Percentiles rank a stretch among this genome's conserved stretches.
phyloP scores from a whole-genome alignment of 495 filamentous ascomycete genomes.

The Neurospora cerealis region DNA sequence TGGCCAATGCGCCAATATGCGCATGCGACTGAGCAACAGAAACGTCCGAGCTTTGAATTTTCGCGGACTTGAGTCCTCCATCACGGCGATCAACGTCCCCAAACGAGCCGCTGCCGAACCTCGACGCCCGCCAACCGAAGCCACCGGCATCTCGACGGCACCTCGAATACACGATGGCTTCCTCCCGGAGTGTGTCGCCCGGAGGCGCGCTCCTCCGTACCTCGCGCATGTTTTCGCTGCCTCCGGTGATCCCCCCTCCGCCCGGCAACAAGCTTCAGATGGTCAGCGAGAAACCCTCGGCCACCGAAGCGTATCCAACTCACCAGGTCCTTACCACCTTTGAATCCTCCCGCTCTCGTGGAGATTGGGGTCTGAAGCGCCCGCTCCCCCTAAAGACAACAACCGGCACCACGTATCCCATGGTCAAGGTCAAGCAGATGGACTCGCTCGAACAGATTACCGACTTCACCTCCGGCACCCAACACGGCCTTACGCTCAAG shows the following conservation, averaged over 20 bases:
- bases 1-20: background rate
- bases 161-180: constrained; percentile 12
- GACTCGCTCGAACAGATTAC: constrained; percentile 90
- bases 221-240: constrained; percentile 50
- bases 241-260: constrained; percentile 38
- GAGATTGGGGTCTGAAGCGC: constrained; percentile 94
- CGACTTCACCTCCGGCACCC: constrained; percentile 74
- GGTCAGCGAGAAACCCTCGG: constrained; percentile 37
- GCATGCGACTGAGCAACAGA: background rate
- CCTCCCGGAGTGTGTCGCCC: constrained; percentile 39
- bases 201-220: constrained; percentile 49
- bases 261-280: constrained; percentile 23
- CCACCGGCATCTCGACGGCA: constrained; percentile 3
- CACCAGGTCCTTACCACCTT: constrained; percentile 79
- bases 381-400: constrained; percentile 68
- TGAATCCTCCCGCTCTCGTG: constrained; percentile 56
- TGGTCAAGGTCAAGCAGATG: constrained; percentile 58
- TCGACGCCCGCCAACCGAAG: background rate
- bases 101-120: background rate
- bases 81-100: background rate
- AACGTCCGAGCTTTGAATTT: background rate
- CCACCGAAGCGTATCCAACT: constrained; percentile 70
- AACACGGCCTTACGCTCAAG: constrained; percentile 68
- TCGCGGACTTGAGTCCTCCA: background rate
- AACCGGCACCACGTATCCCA: constrained; percentile 56